Base-by-base conservation (phyloP, 495 filamentous ascomycete species). In the Margaritispora aquatica region DNA sequence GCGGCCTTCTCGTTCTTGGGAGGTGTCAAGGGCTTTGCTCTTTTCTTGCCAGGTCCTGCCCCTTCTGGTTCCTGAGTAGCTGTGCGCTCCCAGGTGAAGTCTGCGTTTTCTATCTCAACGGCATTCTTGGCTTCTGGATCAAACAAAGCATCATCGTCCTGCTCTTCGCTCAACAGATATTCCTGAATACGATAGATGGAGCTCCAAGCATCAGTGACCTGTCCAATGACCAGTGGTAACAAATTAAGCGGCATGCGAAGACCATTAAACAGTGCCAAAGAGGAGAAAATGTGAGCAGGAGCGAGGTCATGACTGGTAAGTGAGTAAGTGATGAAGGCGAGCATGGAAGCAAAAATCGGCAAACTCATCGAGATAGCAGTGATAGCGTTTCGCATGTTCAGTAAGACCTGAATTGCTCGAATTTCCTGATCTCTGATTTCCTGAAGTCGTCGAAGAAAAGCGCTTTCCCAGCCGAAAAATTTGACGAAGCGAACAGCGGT, bases 401-500 rank as follows among this genome's bases (percentile, higher is more conserved):
- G 75, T 19, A 97, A 70, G 15, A 90, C 74, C 65, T 95, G 91
- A 53, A 96, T 90, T 3, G 84, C 80, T 13, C 75, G 70, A 64
- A 97, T 89, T 68, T 97, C 93, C 47, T 77, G 77, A 26, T 74
- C 75, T 48, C 93, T 83, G 54, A 93, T 87, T 20, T 84, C 77
- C 51, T 80, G 77, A 10, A 97, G 76, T 19, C 91, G 83, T n/a
- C 79, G 75, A 3, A 96, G 74, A 69, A 97, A 97, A 49, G 86
- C 84, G 31, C 78, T 84, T 66, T 97, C 93, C 93, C 93, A 97
- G 8, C 89, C 93, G 68, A 96, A 97, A 72, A 82, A 96, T 70
- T 97, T 97, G 69, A 97, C 92, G 65, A 97, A 97, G 19, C 91
- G 82, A 48, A 96, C 92, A 1, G 88, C 88, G 59, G 91, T 87